These are phyloP conservation scores for Pseudopithomyces maydicus DNA, from an alignment of 2,329 filamentous ascomycete species.

Conservation along the genomic window DNA sequence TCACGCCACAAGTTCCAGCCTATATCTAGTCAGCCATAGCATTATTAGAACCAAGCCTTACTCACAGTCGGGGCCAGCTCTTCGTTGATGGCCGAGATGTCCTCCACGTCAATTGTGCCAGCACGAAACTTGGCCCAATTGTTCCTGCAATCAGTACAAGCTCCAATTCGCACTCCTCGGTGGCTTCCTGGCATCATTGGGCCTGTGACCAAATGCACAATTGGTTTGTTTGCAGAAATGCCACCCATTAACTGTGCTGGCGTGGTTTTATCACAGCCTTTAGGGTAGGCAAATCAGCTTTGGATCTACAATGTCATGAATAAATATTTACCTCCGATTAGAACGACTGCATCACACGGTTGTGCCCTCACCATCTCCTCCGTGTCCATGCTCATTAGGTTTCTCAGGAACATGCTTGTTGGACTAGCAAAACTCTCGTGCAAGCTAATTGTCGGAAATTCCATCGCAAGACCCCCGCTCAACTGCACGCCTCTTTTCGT, in stretches of 20 bases:
- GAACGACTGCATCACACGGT: slow-evolving; percentile 69
- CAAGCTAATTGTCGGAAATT: slow-evolving; percentile 75
- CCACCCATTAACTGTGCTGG: slow-evolving; percentile 78
- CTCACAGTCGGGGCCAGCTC: slow-evolving; percentile 72
- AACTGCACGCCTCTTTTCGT: slow-evolving; percentile 71
- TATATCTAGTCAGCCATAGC: neutral
- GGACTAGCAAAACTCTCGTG: slow-evolving; percentile 72
- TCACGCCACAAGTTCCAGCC: slow-evolving; percentile 61
- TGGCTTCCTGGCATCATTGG: slow-evolving; percentile 78
- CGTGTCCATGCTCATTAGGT: slow-evolving; percentile 80
- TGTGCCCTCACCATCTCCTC: slow-evolving; percentile 78
- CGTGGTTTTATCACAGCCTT: slow-evolving; percentile 75
- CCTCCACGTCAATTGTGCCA: slow-evolving; percentile 70
- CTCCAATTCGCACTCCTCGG: slow-evolving; percentile 67
- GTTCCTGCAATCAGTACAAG: slow-evolving; percentile 75
- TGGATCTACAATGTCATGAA: neutral
- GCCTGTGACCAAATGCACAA: slow-evolving; percentile 70
- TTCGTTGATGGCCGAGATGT: slow-evolving; percentile 72
- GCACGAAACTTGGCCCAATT: slow-evolving; percentile 74
- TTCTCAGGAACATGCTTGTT: slow-evolving; percentile 76
- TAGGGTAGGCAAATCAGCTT: neutral
- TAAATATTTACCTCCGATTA: slow-evolving; percentile 65
- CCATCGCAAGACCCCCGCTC: slow-evolving; percentile 69
- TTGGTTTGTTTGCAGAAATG: slow-evolving; percentile 74
- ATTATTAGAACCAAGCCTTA: neutral